Evolutionary conservation across 495 filamentous ascomycete genomes (phyloP).

Genomic region (Aeminium ludgeri): DNA sequence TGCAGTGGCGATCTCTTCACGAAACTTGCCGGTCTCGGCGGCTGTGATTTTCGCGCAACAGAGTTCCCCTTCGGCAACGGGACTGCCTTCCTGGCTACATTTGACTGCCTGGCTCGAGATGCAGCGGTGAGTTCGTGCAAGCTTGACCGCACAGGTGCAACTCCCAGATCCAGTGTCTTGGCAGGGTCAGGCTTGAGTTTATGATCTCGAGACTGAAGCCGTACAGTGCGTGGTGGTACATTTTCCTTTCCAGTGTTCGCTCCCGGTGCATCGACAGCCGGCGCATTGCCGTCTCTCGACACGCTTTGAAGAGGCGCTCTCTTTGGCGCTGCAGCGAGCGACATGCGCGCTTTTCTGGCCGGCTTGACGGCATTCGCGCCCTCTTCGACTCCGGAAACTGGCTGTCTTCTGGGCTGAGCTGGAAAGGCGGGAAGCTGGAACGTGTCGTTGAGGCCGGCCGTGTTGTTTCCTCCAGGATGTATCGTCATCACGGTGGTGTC

Average conservation of each 20-base stretch:
- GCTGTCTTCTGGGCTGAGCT: too few species aligned
- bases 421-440: constrained; percentile 8
- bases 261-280: constrained; percentile 18
- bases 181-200: background rate
- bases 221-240: too few species aligned
- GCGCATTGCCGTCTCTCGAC: constrained; percentile 2
- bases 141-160: background rate
- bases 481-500: constrained; percentile 29
- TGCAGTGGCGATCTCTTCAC: too few species aligned
- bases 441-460: constrained; percentile 8
- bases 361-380: too few species aligned
- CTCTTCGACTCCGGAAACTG: too few species aligned
- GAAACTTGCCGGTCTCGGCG: too few species aligned
- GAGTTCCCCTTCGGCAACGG: background rate
- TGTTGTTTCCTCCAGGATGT: constrained; percentile 23
- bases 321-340: constrained; percentile 25
- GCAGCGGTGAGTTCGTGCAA: constrained; percentile 9
- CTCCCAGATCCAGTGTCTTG: background rate
- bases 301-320: constrained; percentile 21
- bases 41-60: too few species aligned
- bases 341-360: constrained; percentile 17
- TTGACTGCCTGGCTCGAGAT: constrained; percentile 11
- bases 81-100: constrained; percentile 6
- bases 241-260: constrained; percentile 28
- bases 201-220: too few species aligned